Evolutionary conservation across 2,329 filamentous ascomycete genomes (phyloP).

Genomic region (Clarireedia hainanense): DNA sequence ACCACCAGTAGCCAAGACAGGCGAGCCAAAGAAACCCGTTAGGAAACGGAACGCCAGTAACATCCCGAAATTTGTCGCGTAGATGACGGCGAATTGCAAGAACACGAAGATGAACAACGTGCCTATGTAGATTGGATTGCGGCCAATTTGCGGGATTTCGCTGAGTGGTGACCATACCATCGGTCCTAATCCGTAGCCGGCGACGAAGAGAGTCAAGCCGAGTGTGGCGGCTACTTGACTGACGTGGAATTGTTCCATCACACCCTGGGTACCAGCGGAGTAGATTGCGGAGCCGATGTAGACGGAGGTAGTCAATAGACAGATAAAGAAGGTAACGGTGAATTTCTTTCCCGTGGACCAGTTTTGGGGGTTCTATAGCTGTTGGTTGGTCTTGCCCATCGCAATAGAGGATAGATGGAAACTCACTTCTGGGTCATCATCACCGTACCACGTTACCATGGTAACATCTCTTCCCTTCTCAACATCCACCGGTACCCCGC

Average conservation of each 20-base stretch:
- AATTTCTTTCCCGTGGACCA: conserved; percentile 39
- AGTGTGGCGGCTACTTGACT: conserved; percentile 43
- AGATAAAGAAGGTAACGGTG: conserved; percentile 39
- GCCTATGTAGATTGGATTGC: conserved; percentile 59
- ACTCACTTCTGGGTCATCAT: conserved; percentile 37
- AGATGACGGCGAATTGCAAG: conserved; percentile 39
- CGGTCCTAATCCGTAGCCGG: conserved; percentile 55
- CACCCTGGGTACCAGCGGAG: conserved; percentile 37
- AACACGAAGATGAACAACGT: conserved; percentile 60
- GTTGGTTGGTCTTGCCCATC: conserved; percentile 23
- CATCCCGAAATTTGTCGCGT: conserved; percentile 44
- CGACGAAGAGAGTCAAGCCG: conserved; percentile 53
- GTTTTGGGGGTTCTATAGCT: conserved; percentile 44
- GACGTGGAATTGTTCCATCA: conserved; percentile 47
- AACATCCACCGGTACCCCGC: conserved; percentile 32
- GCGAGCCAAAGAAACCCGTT: conserved; percentile 55
- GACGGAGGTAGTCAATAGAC: conserved; percentile 50
- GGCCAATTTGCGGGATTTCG: conserved; percentile 58
- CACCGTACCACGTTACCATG: conserved; percentile 44
- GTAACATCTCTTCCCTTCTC: conserved; percentile 31
- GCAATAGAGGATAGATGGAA: neutral
- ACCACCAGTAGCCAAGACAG: conserved; percentile 52
- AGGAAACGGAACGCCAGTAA: conserved; percentile 52
- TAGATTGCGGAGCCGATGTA: conserved; percentile 44
- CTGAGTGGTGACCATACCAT: conserved; percentile 57